A percentile compares a stretch with the other conserved stretches of the same genome.
Conservation (phyloP, 2,329 filamentous ascomycete genomes). For the Rasamsonia emersonii region DNA sequence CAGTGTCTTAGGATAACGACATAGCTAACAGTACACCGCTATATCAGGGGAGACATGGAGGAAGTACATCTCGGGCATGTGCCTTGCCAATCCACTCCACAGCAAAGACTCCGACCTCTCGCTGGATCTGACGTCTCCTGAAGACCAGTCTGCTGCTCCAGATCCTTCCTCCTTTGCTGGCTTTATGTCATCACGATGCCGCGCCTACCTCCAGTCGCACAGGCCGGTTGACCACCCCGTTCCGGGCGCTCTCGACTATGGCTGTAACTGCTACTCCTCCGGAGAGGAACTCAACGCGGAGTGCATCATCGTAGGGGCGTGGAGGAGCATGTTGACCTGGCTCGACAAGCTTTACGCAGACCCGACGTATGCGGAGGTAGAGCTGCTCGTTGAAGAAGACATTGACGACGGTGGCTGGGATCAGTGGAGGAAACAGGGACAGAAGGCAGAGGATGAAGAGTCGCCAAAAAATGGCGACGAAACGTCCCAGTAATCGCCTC, state of each 20-base stretch:
- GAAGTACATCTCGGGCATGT: conserved; percentile 31
- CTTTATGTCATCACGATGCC: conserved; percentile 44
- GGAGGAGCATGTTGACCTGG: conserved; percentile 51
- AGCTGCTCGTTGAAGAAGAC: conserved; percentile 18
- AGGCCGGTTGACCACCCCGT: conserved; percentile 47
- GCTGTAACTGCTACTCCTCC: conserved; percentile 62
- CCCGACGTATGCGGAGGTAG: conserved; percentile 30
- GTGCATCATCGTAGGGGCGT: conserved; percentile 50
- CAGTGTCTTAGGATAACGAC: conserved; percentile 6
- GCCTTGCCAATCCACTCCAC: conserved; percentile 31
- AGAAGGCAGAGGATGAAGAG: conserved; percentile 3
- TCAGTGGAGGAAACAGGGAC: conserved; percentile 9
- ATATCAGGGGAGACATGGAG: conserved; percentile 31
- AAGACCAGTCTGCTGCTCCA: conserved; percentile 3
- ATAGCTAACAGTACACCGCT: background rate
- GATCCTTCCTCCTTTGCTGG: conserved; percentile 15
- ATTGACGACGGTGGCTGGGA: conserved; percentile 13
- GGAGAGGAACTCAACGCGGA: conserved; percentile 54
- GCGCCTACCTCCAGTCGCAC: conserved; percentile 52
- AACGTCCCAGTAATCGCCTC: background rate
- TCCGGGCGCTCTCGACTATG: conserved; percentile 45
- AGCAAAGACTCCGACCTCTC: conserved; percentile 19
- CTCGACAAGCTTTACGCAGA: conserved; percentile 49
- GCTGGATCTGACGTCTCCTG: conserved; percentile 5
- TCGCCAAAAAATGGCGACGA: background rate